Conservation (phyloP, 1,284 basidiomycete species). For the Sphaerobolus stellatus region DNA sequence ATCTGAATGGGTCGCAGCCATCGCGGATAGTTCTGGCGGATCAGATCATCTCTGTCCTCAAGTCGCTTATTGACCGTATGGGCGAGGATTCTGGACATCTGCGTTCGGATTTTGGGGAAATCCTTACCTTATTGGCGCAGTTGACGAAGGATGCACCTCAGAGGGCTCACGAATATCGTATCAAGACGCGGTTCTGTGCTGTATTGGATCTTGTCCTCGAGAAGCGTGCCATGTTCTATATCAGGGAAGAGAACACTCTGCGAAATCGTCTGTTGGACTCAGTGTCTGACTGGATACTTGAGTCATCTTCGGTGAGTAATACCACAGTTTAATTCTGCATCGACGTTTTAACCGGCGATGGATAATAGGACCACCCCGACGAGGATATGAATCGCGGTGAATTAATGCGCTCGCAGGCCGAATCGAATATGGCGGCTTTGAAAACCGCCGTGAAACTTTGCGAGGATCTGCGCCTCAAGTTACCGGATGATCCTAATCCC, state of each 20-base stretch:
- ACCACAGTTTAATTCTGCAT: slow-evolving; percentile 15
- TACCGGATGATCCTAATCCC: slow-evolving; percentile 53
- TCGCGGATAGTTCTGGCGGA: slow-evolving; percentile 9
- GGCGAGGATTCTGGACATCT: slow-evolving; percentile 57
- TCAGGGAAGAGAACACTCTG: slow-evolving; percentile 64
- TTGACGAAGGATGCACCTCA: slow-evolving; percentile 61
- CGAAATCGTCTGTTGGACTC: slow-evolving; percentile 75
- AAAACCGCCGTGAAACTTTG: slow-evolving; percentile 73
- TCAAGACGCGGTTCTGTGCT: slow-evolving; percentile 75
- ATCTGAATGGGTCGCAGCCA: not conserved
- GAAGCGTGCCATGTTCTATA: slow-evolving; percentile 57
- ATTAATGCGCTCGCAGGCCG: slow-evolving; percentile 44
- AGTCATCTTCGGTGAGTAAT: slow-evolving; percentile 45
- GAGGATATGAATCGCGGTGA: slow-evolving; percentile 22
- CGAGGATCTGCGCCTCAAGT: slow-evolving; percentile 70
- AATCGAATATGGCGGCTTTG: slow-evolving; percentile 72
- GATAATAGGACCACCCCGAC: slow-evolving; percentile 5
- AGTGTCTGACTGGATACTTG: slow-evolving; percentile 74
- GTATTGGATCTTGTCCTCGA: slow-evolving; percentile 70
- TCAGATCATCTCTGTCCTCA: slow-evolving; percentile 63
- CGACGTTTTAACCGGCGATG: not conserved
- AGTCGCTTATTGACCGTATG: slow-evolving; percentile 73
- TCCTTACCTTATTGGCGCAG: slow-evolving; percentile 60
- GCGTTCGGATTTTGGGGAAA: slow-evolving; percentile 68
- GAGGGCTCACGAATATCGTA: slow-evolving; percentile 55